Evolutionary conservation across 2,329 filamentous ascomycete species (phyloP).

Genomic region (Chalara sp.): DNA sequence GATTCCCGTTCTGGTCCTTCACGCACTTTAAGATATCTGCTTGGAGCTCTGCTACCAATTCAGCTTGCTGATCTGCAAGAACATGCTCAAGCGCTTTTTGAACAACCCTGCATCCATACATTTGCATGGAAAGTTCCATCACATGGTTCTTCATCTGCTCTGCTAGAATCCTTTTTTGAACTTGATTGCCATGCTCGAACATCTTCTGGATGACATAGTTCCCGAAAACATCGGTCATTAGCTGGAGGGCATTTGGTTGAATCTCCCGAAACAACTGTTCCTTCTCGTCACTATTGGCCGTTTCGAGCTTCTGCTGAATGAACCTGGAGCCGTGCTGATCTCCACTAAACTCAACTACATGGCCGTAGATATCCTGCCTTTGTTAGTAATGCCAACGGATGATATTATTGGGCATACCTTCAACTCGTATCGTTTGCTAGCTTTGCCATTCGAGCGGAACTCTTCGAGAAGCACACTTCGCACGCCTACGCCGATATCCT

Average conservation of each 20-base stretch:
- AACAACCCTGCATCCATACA: slow-evolving; percentile 92
- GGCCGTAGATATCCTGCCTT: slow-evolving; percentile 69
- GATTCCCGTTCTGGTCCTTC: slow-evolving; percentile 87
- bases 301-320: slow-evolving; percentile 87
- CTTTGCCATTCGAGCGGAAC: slow-evolving; percentile 69
- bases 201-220: slow-evolving; percentile 99
- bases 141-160: slow-evolving; percentile 85
- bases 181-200: slow-evolving; percentile 91
- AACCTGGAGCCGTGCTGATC: slow-evolving; percentile 95
- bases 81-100: slow-evolving; percentile 93
- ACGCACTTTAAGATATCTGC: slow-evolving; percentile 70
- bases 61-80: slow-evolving; percentile 82
- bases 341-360: slow-evolving; percentile 90
- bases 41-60: slow-evolving; percentile 77
- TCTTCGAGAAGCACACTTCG: slow-evolving; percentile 73
- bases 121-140: slow-evolving; percentile 70
- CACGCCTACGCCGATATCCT: slow-evolving; percentile 40
- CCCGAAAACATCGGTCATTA: slow-evolving; percentile 96
- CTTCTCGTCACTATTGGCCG: slow-evolving; percentile 93
- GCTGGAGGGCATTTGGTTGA: slow-evolving; percentile 70
- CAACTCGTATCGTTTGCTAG: slow-evolving; percentile 68
- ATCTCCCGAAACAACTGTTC: slow-evolving; percentile 86
- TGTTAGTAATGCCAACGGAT: slow-evolving; percentile 5
- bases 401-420: slow-evolving; percentile 44
- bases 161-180: slow-evolving; percentile 83